Base-by-base conservation (phyloP, 345 rosid genomes). In the Syzygium aqueum region DNA sequence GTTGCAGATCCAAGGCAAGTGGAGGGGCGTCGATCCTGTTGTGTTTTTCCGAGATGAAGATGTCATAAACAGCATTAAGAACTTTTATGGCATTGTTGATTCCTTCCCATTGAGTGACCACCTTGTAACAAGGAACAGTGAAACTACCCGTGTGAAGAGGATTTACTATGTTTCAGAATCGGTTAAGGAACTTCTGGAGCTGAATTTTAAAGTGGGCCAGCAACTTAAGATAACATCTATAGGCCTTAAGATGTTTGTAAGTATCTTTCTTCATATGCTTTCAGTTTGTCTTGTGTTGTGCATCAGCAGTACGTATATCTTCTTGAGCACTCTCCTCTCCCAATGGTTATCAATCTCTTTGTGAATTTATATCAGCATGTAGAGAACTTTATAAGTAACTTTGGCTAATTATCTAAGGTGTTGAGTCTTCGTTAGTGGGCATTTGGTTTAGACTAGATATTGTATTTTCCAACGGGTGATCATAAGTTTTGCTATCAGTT, bases 181-280 rank as follows among this genome's bases (percentile, higher is more conserved):
- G 10, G 95, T 96, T 82, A 96, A 94, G 91, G 92, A 95, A 88
- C 94, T 92, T 89, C 92, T 95, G 67, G 95, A 94, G 88, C 94
- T 96, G 86, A 97, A 97, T 90, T 91, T 92, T 89, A 90, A 83
- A 52, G 95, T 90, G 89, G 99, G 97, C 43, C 94, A 95, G 92
- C 96, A 92, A 90, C 95, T 97, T 82, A 97, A 97, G 94, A 94
- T 97, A 28, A 90, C 99, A 86, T 97, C 98, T 27, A 93, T 96
- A 23, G 99, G 99, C 92, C 90, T 97, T 86, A 95, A 97, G 92
- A 96, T 97, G 96, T 97, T 97, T 96, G 99, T 95, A 92, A 95
- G 99, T 93, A 90, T 65, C 53, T 65, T n/a, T 54, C 84, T 10
- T 30, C 87, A 25, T n/a, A 37, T 73, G 49, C 49, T 73, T 37